Conservation (phyloP, 2,329 filamentous ascomycete genomes). For the Nothopassalora personata region DNA sequence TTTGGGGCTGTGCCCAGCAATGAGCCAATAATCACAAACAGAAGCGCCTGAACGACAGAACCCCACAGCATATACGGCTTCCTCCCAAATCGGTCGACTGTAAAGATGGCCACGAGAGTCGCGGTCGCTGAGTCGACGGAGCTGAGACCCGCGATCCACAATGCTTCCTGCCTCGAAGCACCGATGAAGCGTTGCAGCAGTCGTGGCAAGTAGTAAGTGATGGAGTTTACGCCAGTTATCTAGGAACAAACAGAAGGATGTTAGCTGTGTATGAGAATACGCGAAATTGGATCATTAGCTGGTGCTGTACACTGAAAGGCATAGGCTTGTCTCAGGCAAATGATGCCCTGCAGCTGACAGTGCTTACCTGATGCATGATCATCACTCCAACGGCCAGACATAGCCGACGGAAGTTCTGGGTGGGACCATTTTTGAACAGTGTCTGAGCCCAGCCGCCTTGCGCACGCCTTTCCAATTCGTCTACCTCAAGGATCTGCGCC, state of each 20-base stretch:
- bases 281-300: too few species aligned
- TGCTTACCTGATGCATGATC: constrained; percentile 3
- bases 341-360: too few species aligned
- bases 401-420: constrained; percentile 56
- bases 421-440: constrained; percentile 57
- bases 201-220: constrained; percentile 9
- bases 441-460: constrained; percentile 44
- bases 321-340: too few species aligned
- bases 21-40: constrained; percentile 8
- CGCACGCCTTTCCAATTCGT: constrained; percentile 26
- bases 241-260: too few species aligned
- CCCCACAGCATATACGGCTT: constrained; percentile 10
- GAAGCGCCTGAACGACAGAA: constrained; percentile 1
- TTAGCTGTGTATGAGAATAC: too few species aligned
- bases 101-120: constrained; percentile 7
- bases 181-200: constrained; percentile 7
- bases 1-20: constrained; percentile 3
- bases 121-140: constrained; percentile 8
- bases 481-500: constrained; percentile 6
- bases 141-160: constrained; percentile 10
- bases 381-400: constrained; percentile 6
- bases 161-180: constrained; percentile 3
- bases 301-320: too few species aligned
- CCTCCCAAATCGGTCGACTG: constrained; percentile 6
- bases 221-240: constrained; percentile 7